Evolutionary conservation across 345 rosid species (phyloP), one percentile per base, ranked within the genome.

Genomic region (Citrus mangshanensis): DNA sequence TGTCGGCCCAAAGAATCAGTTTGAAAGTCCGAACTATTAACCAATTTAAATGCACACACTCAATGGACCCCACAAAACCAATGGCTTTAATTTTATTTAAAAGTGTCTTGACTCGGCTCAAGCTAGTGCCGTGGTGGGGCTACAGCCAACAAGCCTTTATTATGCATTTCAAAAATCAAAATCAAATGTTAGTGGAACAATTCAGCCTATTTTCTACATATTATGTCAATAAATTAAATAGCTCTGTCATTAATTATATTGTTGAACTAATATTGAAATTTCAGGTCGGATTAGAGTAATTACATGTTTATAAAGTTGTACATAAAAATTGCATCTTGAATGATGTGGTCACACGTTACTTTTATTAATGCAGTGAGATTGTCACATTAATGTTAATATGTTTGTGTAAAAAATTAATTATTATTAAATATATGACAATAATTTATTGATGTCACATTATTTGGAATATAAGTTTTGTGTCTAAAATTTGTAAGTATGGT

Each of bases 1-100:
- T 8, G 40, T 71, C 54, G 59, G 77, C 60, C 70, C 69, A 62
- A 74, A 38, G 38, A 74, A 62, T 74, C 59, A 21, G 25, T 19
- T 12, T 19, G n/a, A 68, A 46, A 64, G 4, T 32, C 3, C n/a
- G 1, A 70, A 46, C 1, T 46, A 3, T 42, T 6, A 64, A 40
- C 51, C 51, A 6, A 14, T 3, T 12, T 19, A 40, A 40, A 24
- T 4, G n/a, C 68, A 74, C 68, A 14, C 19, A 9, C 24, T 38
- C 24, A 51, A 60, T 0, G 18, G 9, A 32, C 77, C 37, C 68
- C 77, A 59, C 40, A 61, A 61, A 60, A 16, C 58, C 56, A 25
- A 22, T 49, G 27, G 19, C 42, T 46, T 69, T 3, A 32, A 32
- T 32, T 32, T 32, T 13, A 14, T 46, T 46, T 13, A 25, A 70